A percentile compares a stretch with the other conserved stretches of the same genome.
Conservation (phyloP, 257 asterid genomes). For the Solanum sitiens region DNA sequence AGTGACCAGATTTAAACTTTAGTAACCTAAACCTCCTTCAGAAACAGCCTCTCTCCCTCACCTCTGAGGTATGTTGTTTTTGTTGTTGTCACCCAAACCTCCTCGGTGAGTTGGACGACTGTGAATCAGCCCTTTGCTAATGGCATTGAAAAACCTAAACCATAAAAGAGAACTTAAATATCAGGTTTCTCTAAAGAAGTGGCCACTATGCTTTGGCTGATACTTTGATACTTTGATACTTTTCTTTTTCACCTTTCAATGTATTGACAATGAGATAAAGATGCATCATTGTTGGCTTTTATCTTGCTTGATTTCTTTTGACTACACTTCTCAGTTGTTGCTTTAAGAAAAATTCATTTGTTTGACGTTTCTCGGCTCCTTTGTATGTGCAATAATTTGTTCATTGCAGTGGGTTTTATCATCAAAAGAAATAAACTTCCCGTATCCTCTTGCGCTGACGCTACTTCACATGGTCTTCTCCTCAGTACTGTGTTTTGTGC, state of each 20-base stretch:
- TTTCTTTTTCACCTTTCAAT: neutral
- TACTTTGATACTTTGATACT: neutral
- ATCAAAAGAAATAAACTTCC: constrained; percentile 87
- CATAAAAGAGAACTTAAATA: no score
- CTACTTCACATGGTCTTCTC: constrained; percentile 98
- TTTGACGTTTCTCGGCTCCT: neutral
- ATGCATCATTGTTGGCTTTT: neutral
- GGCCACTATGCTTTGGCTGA: neutral
- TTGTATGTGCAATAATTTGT: neutral
- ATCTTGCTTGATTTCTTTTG: neutral
- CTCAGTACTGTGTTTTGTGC: constrained; percentile 68
- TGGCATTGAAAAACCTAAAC: no score
- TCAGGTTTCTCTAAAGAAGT: no score
- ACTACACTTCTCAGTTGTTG: neutral
- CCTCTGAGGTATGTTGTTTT: no score
- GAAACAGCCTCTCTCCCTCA: no score
- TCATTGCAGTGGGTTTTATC: constrained; percentile 89
- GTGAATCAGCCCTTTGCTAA: no score
- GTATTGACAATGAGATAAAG: neutral
- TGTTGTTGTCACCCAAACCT: no score
- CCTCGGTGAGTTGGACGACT: no score
- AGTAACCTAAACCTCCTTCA: no score
- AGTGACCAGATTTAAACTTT: no score
- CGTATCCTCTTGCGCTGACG: constrained; percentile 92
- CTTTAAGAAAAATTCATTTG: neutral